phyloP scores from a whole-genome alignment of 2,329 filamentous ascomycete species.

The Chrysoporthe austroafricana region DNA sequence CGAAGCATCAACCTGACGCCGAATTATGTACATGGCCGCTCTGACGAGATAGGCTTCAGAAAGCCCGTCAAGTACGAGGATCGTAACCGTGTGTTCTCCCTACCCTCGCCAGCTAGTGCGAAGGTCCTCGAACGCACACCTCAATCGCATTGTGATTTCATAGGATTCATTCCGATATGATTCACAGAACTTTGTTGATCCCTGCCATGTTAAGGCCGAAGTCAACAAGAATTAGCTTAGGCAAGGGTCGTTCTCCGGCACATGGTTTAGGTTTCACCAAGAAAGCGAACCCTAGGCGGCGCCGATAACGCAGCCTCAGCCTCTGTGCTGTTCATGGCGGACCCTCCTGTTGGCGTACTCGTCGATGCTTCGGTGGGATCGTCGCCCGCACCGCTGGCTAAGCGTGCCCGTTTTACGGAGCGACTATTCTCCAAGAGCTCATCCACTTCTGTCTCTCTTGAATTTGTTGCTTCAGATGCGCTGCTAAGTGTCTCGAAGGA shows the following conservation, averaged over 20 bases:
- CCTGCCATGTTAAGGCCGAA: background rate
- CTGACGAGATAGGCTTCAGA: no score
- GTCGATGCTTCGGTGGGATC: background rate
- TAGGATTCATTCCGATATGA: background rate
- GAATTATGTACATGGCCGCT: no score
- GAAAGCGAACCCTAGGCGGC: background rate
- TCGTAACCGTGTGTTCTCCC: no score
- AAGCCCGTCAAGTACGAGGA: no score
- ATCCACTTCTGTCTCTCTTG: background rate
- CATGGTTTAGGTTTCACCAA: background rate
- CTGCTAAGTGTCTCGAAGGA: background rate
- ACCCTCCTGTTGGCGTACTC: background rate
- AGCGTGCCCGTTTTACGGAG: background rate
- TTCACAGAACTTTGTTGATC: background rate
- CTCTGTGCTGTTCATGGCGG: background rate
- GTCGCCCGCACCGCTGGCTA: background rate
- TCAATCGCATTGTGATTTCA: background rate
- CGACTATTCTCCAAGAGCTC: background rate
- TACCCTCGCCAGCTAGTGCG: background rate
- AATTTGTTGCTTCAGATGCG: background rate
- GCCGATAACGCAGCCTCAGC: background rate
- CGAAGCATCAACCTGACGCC: no score
- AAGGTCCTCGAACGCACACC: background rate
- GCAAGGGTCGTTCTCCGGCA: background rate
- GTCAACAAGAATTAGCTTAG: background rate